Conservation (phyloP, 2,329 filamentous ascomycete species). For the Talaromyces sp. region DNA sequence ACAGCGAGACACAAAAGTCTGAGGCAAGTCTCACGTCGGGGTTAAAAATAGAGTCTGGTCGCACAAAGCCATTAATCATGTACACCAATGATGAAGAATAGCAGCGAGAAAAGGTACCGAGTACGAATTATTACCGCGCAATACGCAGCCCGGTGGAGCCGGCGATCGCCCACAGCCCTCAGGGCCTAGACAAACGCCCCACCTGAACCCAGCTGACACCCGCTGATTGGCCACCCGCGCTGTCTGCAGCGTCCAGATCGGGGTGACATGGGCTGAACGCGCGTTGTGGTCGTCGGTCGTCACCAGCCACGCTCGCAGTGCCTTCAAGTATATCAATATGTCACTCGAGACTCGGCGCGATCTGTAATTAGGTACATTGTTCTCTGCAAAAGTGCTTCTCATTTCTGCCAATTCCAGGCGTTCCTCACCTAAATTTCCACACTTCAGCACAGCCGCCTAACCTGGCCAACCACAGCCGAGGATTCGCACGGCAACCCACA, state of each 20-base stretch:
- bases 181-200: neutral
- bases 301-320: neutral
- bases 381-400: neutral
- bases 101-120: neutral
- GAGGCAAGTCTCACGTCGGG: neutral
- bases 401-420: neutral
- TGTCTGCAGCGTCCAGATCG: neutral
- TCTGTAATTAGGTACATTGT: neutral
- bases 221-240: neutral
- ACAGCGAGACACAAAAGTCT: neutral
- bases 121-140: neutral
- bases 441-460: neutral
- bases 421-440: neutral
- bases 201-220: neutral
- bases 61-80: neutral
- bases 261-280: neutral
- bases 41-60: neutral
- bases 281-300: neutral
- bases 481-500: neutral
- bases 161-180: neutral
- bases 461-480: conserved; percentile 9
- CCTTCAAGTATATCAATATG: neutral
- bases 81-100: neutral
- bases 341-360: neutral
- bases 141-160: neutral